Percentiles rank a stretch among this genome's conserved stretches.
Evolutionary conservation across 2,329 filamentous ascomycete species (phyloP).

Genomic region (Capronia coronata): DNA sequence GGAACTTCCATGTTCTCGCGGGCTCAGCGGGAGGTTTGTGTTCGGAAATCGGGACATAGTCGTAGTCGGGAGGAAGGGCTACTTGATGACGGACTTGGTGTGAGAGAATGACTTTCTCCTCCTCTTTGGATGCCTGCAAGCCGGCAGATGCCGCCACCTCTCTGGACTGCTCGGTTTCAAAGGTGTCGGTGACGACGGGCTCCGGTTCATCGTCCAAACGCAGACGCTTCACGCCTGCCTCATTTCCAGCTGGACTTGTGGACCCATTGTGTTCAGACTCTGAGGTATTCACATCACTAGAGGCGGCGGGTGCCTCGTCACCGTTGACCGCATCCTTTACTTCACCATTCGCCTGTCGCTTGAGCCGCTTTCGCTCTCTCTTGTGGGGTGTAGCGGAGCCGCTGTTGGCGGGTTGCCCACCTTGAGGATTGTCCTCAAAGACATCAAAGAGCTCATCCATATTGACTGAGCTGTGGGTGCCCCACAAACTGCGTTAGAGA

Average conservation of each 20-base stretch:
- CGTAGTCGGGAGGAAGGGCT: constrained; percentile 85
- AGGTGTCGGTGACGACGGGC: constrained; percentile 84
- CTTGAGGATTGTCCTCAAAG: constrained; percentile 62
- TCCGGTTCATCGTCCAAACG: constrained; percentile 57
- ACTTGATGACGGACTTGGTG: constrained; percentile 99
- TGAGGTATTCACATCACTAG: constrained; percentile 6
- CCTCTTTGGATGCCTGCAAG: constrained; percentile 56
- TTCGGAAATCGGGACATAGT: constrained; percentile 88
- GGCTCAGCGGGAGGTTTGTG: constrained; percentile 86
- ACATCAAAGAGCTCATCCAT: constrained; percentile 81
- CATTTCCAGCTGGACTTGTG: constrained; percentile 30
- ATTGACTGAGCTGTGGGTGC: constrained; percentile 13
- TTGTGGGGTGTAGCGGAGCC: constrained; percentile 32
- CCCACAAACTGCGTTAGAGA: neutral
- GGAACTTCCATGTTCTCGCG: constrained; percentile 78
- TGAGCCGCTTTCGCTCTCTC: constrained; percentile 63
- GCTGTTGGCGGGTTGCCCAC: constrained; percentile 32
- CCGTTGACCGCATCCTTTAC: constrained; percentile 49
- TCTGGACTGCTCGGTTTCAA: constrained; percentile 89
- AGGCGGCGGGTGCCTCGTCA: constrained; percentile 6
- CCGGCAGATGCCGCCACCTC: constrained; percentile 77
- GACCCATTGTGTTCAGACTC: constrained; percentile 11
- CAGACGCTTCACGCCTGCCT: constrained; percentile 43
- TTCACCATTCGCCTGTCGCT: constrained; percentile 76
- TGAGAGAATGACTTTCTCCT: constrained; percentile 69